Evolutionary conservation across 495 filamentous ascomycete genomes (phyloP), one percentile per base, ranked within the genome.

Genomic region (Cercophora newfieldiana): DNA sequence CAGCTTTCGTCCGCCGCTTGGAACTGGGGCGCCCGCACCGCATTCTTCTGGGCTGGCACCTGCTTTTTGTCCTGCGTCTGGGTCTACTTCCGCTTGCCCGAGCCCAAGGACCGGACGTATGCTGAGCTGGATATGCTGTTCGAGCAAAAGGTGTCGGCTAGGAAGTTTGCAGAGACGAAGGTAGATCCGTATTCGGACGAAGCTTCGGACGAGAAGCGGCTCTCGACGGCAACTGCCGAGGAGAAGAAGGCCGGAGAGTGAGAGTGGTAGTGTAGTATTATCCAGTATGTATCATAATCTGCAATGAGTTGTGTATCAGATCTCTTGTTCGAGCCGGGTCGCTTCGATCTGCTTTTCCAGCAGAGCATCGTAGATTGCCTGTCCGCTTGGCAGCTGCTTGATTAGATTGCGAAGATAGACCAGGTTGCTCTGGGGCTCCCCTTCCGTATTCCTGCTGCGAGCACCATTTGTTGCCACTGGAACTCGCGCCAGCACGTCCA

Each of bases 91-190:
- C 72, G 79, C 28, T 53, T 82, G 19, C 79, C 78, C 66, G 68
- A 75, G 71, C 81, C 82, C 67, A 76, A 78, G 49, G 74, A 77
- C 63, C 77, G 81, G 10, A 86, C 83, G 12, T 85, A 78, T 68
- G 80, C 78, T 6, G 84, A 84, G 71, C 74, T 88, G n/a, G 85
- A 88, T 69, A 78, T 87, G 29, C 72, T 88, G 62, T 89, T 88
- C 72, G 78, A 83, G 63, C 77, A 80, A 51, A 76, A 74, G 18
- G 75, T 86, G 7, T 37, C 50, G 2, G 55, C 66, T 10, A 18
- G 61, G 16, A 18, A 64, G 1, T 58, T 68, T 44, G 37, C 37
- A 14, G 18, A 44, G 37, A 44, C 37, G 12, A 44, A 44, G 37
- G 37, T 44, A 14, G 37, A 44, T 44, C 37, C 37, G 4, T 44